A percentile compares a stretch with the other conserved stretches of the same genome.
Evolutionary conservation across 2,329 filamentous ascomycete species (phyloP).

Genomic region (Paraconiothyrium brasiliense): DNA sequence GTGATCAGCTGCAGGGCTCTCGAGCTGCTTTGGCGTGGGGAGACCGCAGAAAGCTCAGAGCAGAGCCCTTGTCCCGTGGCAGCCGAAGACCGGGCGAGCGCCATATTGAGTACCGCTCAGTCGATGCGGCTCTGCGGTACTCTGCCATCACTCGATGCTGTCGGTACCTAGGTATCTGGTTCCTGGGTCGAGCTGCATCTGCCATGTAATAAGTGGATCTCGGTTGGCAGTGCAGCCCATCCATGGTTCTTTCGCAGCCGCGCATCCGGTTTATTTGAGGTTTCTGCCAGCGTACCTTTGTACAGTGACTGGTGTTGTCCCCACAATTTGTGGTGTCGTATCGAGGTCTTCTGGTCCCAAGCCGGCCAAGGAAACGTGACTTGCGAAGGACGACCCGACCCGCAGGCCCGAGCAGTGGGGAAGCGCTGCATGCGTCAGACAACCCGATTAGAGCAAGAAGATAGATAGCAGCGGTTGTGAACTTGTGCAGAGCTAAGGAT

Average conservation of each 20-base stretch:
- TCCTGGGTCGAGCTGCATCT: conserved; percentile 3
- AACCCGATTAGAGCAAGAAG: not conserved
- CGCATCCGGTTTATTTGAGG: conserved; percentile 4
- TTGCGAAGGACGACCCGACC: not conserved
- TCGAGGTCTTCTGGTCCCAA: not conserved
- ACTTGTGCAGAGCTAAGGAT: not conserved
- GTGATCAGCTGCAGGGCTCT: conserved; percentile 25
- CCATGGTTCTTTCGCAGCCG: conserved; percentile 1
- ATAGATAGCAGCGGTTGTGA: not conserved
- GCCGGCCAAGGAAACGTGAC: not conserved
- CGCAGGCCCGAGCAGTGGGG: not conserved
- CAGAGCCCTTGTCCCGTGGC: not conserved
- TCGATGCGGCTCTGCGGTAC: conserved; percentile 31
- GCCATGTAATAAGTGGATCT: conserved; percentile 1
- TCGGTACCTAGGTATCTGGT: not conserved
- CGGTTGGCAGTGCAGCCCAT: not conserved
- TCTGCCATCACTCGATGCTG: not conserved
- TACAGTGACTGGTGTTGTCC: not conserved
- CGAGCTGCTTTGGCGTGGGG: conserved; percentile 14
- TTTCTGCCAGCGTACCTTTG: not conserved
- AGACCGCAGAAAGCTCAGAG: not conserved
- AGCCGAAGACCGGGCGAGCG: conserved; percentile 6
- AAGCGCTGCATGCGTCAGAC: not conserved
- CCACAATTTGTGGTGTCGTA: conserved; percentile 8
- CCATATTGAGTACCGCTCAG: not conserved